Conservation (phyloP, 1,139 yeast species). For the Candida buenavistaensis region DNA sequence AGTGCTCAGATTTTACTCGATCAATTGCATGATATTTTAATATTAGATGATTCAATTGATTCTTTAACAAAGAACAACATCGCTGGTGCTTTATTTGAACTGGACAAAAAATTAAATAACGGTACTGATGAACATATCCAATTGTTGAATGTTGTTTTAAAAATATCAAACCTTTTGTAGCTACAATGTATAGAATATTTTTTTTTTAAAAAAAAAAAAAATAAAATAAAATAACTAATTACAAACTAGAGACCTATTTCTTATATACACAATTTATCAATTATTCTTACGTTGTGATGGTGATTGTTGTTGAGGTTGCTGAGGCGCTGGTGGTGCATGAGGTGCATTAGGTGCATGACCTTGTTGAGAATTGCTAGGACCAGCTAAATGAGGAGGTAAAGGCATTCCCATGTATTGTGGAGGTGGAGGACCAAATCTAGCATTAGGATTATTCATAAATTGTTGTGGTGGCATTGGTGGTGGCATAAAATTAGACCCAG, state of each 20-base stretch:
- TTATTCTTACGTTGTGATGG: slow-evolving; percentile 17
- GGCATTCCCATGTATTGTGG: slow-evolving; percentile 28
- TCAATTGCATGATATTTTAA: slow-evolving; percentile 76
- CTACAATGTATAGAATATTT: background rate
- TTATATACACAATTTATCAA: background rate
- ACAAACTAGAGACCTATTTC: background rate
- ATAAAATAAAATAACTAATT: background rate
- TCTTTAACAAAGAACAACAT: slow-evolving; percentile 63
- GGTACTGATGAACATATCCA: slow-evolving; percentile 94
- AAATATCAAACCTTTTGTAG: slow-evolving; percentile 48
- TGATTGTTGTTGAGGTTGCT: slow-evolving; percentile 7
- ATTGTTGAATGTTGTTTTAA: slow-evolving; percentile 65
- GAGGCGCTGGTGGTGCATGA: slow-evolving; percentile 12
- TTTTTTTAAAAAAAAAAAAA: background rate
- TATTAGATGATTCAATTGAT: slow-evolving; percentile 55
- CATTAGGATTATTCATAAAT: slow-evolving; percentile 15
- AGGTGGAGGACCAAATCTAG: slow-evolving; percentile 23
- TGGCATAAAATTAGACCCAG: slow-evolving; percentile 14
- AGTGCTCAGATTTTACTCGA: slow-evolving; percentile 77
- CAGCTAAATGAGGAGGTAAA: slow-evolving; percentile 17
- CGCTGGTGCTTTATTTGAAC: slow-evolving; percentile 64
- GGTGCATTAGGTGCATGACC: slow-evolving; percentile 13
- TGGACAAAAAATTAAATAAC: slow-evolving; percentile 73
- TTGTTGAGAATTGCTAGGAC: slow-evolving; percentile 18
- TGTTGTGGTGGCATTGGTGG: slow-evolving; percentile 25